Evolutionary conservation across 2,329 filamentous ascomycete species (phyloP).

Genomic region (Arthrobotrys iridis): DNA sequence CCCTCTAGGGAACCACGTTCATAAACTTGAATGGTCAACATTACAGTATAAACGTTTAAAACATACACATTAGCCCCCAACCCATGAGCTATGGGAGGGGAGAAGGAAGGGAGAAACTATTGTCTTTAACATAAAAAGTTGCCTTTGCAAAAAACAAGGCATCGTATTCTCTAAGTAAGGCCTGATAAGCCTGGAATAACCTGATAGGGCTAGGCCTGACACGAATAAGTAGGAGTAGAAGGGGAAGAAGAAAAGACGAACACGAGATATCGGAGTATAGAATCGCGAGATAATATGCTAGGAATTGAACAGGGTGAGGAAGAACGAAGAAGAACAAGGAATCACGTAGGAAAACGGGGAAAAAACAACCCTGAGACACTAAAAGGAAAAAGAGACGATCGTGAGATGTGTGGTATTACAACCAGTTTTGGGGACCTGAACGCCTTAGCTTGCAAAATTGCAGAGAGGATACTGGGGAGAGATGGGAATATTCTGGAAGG

Average conservation of each 20-base stretch:
- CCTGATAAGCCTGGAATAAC: neutral
- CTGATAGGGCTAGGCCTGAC: neutral
- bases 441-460: conserved; percentile 17
- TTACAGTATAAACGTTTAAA: neutral
- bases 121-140: conserved; percentile 1
- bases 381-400: neutral
- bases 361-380: neutral
- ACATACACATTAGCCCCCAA: no score
- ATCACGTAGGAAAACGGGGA: neutral
- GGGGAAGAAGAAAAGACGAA: neutral
- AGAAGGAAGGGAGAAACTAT: neutral
- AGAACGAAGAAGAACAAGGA: neutral
- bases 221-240: no score
- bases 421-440: conserved; percentile 15
- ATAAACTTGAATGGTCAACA: neutral
- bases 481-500: neutral
- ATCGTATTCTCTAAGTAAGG: neutral
- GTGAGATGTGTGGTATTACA: conserved; percentile 33
- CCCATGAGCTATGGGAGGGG: neutral
- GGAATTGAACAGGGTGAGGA: neutral
- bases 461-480: neutral
- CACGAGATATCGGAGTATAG: neutral
- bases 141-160: neutral
- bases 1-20: neutral
- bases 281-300: neutral